Conservation (phyloP, 148 eudicot genomes). For the Camellia granthamiana region DNA sequence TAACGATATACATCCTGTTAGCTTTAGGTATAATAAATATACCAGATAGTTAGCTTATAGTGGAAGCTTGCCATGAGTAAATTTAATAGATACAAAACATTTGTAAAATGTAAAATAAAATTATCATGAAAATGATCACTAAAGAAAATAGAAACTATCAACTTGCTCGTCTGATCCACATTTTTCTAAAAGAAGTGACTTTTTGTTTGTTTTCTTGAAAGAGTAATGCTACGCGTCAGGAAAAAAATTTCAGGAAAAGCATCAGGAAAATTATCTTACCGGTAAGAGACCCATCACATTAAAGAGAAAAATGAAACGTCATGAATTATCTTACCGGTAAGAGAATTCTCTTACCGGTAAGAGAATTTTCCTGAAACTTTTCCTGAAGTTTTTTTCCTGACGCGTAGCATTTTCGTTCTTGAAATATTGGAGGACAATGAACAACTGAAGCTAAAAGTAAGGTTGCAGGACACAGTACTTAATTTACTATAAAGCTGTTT, state of each 20-base stretch:
- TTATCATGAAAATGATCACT: neutral
- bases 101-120: no score
- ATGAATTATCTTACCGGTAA: no score
- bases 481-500: neutral
- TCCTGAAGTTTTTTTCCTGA: no score
- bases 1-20: conserved; percentile 25
- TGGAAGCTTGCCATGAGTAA: neutral
- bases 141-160: neutral
- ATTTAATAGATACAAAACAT: no score
- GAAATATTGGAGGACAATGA: neutral
- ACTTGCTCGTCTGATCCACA: neutral
- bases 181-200: neutral
- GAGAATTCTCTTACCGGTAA: no score
- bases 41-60: neutral
- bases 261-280: no score
- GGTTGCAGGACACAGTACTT: neutral
- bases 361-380: no score
- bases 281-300: no score
- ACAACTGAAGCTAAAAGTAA: neutral
- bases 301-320: no score
- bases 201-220: neutral
- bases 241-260: no score
- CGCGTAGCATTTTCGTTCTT: no score
- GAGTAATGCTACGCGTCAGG: no score
- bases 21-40: conserved; percentile 1